Base-by-base conservation (phyloP, 2,329 filamentous ascomycete species). In the Penicillium sp. region DNA sequence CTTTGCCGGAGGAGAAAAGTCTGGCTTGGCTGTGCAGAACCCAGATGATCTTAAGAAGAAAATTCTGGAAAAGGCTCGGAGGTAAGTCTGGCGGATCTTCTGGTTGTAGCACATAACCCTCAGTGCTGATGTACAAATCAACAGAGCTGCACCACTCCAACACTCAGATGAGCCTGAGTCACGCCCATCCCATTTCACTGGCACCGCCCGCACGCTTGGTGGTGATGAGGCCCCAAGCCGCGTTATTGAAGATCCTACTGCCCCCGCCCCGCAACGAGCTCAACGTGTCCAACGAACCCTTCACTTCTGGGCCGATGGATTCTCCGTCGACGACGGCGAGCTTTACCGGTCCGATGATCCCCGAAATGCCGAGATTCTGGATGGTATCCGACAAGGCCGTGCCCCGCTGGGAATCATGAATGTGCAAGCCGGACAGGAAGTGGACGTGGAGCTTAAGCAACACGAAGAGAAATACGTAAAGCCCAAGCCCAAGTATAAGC, bases 1-100 rank as follows among this genome's bases (percentile, higher is more conserved):
- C 61, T 88, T 86, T 67, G 82, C 86, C 21, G 86, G 86, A 47
- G 86, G 86, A 46, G 86, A 87, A 71, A 88, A 88, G 74, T 88
- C 85, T 13, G 86, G 85, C n/a, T 75, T 88, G 26, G 86, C 86
- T 7, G 86, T 88, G 55, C 84, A 88, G 69, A 86, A 88, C 65
- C 86, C 86, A 2, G 81, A 83, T 67, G 80, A 84, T 56, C 72
- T 75, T 69, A 83, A 77, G 72, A 77, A 75, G 68, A 79, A 78
- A 65, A 81, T 81, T 52, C 68, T 81, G 22, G 77, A 81, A 58
- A 79, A 79, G 63, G 79, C 79, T 27, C 73, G 68, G 60, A 70
- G 67, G 69, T 73, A 63, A 56, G 68, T 27, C 16, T 50, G 9
- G 8, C 19, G 9, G 14, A 27, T 11, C 22, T 10, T 13, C 7